Base-by-base conservation (phyloP, 495 filamentous ascomycete genomes). In the Platismatia glauca region DNA sequence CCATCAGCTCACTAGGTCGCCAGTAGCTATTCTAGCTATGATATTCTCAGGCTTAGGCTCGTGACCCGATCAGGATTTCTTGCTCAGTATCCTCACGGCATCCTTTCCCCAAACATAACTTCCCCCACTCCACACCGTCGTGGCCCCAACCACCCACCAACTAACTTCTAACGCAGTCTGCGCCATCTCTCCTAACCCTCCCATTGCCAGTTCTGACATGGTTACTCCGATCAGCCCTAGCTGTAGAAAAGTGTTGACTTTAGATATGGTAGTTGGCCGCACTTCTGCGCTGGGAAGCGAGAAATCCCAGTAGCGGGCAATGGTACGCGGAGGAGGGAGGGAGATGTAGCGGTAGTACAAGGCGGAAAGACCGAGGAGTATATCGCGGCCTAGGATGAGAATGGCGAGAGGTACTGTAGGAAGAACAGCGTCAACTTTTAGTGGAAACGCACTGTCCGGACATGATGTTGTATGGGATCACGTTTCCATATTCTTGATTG, bases 271-370 rank as follows among this genome's bases (percentile, higher is more conserved):
- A 0, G 94, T 98, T 0, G 94, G 94, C 66, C 87, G 87, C 7
- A 98, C 94, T 73, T 97, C 94, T 1, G 94, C 94, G 53, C 84
- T 89, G 0, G 94, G 94, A 22, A 98, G 82, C 15, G 86, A 89
- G 68, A 97, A 97, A 71, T 98, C 95, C 95, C 95, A 98, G 72
- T 97, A 98, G n/a, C 94, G 78, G 18, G 79, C 74, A 74, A 96
- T 87, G 0, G 94, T 97, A 74, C 96, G 96, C 7, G 94, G 94
- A 0, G 88, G 85, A 2, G 94, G 94, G 27, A 98, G 81, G 5
- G 88, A 92, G 56, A 95, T 94, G 84, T 89, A 98, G 41, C 94
- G 86, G 70, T 91, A 97, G 74, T 97, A 98, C 60, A 98, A 84
- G 2, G 94, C 94, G 12, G 91, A 85, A 4, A 96, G 79, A n/a